Base-by-base conservation (phyloP, 495 filamentous ascomycete genomes). In the Aspergillus sclerotiicarbonarius region DNA sequence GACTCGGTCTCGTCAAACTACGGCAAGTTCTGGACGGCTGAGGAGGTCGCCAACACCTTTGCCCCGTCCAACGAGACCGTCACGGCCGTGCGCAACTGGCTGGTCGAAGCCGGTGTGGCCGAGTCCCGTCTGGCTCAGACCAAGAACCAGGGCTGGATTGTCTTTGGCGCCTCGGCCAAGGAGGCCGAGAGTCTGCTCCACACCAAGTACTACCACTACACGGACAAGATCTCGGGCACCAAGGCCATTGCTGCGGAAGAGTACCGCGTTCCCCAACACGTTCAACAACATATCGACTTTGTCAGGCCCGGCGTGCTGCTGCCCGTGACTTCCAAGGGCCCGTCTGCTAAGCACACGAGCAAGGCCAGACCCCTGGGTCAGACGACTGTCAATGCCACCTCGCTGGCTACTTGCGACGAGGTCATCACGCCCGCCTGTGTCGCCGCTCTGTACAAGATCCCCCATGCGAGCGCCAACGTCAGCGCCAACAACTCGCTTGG, bases 121-220 rank as follows among this genome's bases (percentile, higher is more conserved):
- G 55, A 52, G 25, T 66, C 71, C 6, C 75, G 80, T 8, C 64
- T 85, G 50, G 71, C 71, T 6, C 77, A 76, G 46, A 82, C 81
- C 0, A 67, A 74, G 31, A 80, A 78, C 25, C 73, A 77, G 51
- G 79, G 76, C 45, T 87, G 84, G 83, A 65, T 87, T 29, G 72
- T 77, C 7, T 83, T 86, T 56, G 74, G 84, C 58, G 80, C 80
- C 13, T 79, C 82, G 20, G 76, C 79, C 6, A 64, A 72, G 30
- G 83, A 87, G 58, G 76, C 76, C 0, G 84, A 88, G 59, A 66
- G 63, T 8, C 73, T 88, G 1, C 78, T 88, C 50, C 71, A 79
- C 55, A 82, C 85, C 3, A 72, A 84, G 56, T 88, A 86, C 61
- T 79, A 82, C 57, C 56, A 81, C 43, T 85, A 86, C 64, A 69